Evolutionary conservation across 306 rosid species (phyloP).

Genomic region (Inga oerstediana): DNA sequence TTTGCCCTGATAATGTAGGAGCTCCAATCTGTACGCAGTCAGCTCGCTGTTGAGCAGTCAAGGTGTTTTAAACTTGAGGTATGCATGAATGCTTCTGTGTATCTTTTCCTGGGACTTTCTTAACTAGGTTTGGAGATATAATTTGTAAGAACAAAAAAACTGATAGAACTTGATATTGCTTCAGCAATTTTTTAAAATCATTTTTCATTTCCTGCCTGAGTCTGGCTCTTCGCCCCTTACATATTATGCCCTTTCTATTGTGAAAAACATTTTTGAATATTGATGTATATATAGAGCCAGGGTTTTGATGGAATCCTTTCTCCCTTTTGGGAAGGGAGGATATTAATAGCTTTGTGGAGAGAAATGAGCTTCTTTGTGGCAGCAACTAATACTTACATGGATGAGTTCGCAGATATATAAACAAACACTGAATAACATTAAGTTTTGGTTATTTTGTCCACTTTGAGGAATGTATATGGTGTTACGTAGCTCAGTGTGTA

Average conservation of each 20-base stretch:
- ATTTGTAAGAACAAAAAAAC: not conserved
- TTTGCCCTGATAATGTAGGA: conserved; percentile 53
- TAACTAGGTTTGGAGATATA: not conserved
- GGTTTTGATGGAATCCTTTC: not conserved
- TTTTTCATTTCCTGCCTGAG: not conserved
- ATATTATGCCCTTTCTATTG: not conserved
- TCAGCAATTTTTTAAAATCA: not conserved
- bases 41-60: conserved; percentile 91
- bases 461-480: not conserved
- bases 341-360: not conserved
- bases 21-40: conserved; percentile 84
- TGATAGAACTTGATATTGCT: not conserved
- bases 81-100: conserved; percentile 23
- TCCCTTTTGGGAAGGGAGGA: not conserved
- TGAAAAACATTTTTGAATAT: conserved; percentile 6
- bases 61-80: conserved; percentile 98
- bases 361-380: too few species aligned
- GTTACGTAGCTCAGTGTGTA: not conserved
- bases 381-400: not conserved
- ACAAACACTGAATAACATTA: not conserved
- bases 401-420: not conserved
- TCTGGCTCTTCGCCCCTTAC: not conserved
- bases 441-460: not conserved
- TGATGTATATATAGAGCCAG: not conserved
- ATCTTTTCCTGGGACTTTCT: conserved; percentile 11